phyloP scores from a whole-genome alignment of 129 eudicot species.

The Flaveria trinervia region DNA sequence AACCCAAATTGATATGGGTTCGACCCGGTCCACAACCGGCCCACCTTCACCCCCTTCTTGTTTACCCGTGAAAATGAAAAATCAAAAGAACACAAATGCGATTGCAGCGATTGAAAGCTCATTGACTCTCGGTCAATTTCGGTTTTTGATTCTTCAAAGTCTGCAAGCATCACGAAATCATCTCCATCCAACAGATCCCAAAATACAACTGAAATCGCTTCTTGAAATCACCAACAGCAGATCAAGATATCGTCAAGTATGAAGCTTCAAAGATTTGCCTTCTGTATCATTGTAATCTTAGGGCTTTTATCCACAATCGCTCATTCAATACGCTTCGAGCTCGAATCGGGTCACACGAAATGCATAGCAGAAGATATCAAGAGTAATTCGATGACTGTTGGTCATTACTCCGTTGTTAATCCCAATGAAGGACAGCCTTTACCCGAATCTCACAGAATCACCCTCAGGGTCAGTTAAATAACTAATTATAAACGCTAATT shows the following conservation, averaged over 20 bases:
- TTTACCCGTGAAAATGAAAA: conserved; percentile 21
- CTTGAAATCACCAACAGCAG: neutral
- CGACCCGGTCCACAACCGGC: neutral
- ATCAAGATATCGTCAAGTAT: conserved; percentile 24
- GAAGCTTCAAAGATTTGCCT: conserved; percentile 25
- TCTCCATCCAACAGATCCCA: conserved; percentile 12
- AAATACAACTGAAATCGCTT: conserved; percentile 12
- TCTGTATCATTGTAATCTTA: conserved; percentile 33
- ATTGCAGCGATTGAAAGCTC: conserved; percentile 9
- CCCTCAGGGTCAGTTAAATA: conserved; percentile 57
- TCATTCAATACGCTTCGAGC: conserved; percentile 78
- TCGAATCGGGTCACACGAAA: conserved; percentile 84
- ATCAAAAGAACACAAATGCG: conserved; percentile 12
- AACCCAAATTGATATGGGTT: neutral
- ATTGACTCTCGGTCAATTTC: conserved; percentile 25
- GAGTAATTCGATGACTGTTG: conserved; percentile 86
- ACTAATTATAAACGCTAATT: neutral
- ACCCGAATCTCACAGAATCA: conserved; percentile 81
- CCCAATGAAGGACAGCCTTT: conserved; percentile 74
- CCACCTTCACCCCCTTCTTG: neutral
- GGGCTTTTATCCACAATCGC: conserved; percentile 44
- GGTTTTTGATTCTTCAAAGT: conserved; percentile 7
- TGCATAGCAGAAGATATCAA: conserved; percentile 92
- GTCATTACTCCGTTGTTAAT: conserved; percentile 71
- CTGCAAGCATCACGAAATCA: conserved; percentile 5